Evolutionary conservation across 2,329 filamentous ascomycete species (phyloP).

Genomic region (Trichoderma brevicompactum): DNA sequence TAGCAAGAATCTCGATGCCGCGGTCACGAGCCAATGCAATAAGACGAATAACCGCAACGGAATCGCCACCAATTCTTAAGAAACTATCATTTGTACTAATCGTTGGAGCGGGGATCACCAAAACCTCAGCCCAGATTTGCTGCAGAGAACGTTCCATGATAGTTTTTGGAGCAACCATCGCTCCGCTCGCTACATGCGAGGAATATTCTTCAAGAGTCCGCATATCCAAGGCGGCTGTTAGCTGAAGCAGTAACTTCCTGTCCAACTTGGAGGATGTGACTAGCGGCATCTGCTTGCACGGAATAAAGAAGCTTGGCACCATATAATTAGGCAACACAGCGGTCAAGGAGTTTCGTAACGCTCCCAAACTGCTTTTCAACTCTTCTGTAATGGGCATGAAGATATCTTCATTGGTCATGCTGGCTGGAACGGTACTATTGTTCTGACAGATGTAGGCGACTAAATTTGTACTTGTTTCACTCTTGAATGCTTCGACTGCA

Average conservation of each 20-base stretch:
- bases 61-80: conserved; percentile 29
- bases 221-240: neutral
- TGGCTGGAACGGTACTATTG: neutral
- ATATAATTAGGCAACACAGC: conserved; percentile 16
- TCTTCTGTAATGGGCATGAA: neutral
- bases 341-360: neutral
- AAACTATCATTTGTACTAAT: conserved; percentile 28
- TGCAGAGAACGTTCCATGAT: too few relatives aligned
- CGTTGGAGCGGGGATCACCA: neutral
- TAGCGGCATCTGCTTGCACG: conserved; percentile 22
- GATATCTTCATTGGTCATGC: neutral
- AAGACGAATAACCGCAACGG: conserved; percentile 23
- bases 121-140: conserved; percentile 16
- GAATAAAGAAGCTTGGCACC: conserved; percentile 16
- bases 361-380: neutral
- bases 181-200: too few relatives aligned
- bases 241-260: neutral
- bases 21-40: neutral
- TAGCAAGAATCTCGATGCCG: neutral
- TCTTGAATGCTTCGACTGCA: conserved; percentile 15
- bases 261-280: conserved; percentile 21
- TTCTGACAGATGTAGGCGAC: conserved; percentile 18
- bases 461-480: neutral
- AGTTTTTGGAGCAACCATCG: too few relatives aligned
- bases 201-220: conserved; percentile 10